Percentiles rank a stretch among this genome's conserved stretches.
phyloP scores from a whole-genome alignment of 257 asterid species.

The Rhazya stricta region DNA sequence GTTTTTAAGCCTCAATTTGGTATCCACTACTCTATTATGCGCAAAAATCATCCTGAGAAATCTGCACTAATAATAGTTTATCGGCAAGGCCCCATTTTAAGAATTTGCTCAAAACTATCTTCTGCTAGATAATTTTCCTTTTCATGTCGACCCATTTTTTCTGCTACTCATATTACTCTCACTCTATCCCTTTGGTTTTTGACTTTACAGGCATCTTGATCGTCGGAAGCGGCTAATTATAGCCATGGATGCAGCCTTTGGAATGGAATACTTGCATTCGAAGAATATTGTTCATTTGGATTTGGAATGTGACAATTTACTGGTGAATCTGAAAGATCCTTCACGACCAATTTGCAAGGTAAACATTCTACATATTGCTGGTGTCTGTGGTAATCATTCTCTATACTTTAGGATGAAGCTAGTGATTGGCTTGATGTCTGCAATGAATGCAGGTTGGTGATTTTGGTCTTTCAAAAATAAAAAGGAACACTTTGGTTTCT shows the following conservation, averaged over 20 bases:
- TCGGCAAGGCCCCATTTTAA: background rate
- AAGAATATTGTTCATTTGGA: slow-evolving; percentile 94
- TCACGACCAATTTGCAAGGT: slow-evolving; percentile 95
- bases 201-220: slow-evolving; percentile 66
- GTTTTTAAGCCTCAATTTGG: background rate
- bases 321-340: slow-evolving; percentile 87
- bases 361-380: background rate
- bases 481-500: slow-evolving; percentile 85
- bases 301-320: slow-evolving; percentile 85
- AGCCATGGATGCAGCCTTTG: slow-evolving; percentile 98
- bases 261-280: slow-evolving; percentile 94
- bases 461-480: slow-evolving; percentile 85
- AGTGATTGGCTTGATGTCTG: slow-evolving; percentile 4
- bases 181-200: slow-evolving; percentile 12
- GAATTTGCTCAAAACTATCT: background rate
- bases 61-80: background rate
- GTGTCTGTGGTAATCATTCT: background rate
- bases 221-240: slow-evolving; percentile 73
- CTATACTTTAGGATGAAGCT: background rate
- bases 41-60: background rate
- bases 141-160: background rate
- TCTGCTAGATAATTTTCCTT: background rate
- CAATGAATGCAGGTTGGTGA: slow-evolving; percentile 70
- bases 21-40: background rate
- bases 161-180: background rate